These are phyloP conservation scores for Fallopia convolvulus DNA, from an alignment of 148 eudicot genomes.

Conservation along the genomic window DNA sequence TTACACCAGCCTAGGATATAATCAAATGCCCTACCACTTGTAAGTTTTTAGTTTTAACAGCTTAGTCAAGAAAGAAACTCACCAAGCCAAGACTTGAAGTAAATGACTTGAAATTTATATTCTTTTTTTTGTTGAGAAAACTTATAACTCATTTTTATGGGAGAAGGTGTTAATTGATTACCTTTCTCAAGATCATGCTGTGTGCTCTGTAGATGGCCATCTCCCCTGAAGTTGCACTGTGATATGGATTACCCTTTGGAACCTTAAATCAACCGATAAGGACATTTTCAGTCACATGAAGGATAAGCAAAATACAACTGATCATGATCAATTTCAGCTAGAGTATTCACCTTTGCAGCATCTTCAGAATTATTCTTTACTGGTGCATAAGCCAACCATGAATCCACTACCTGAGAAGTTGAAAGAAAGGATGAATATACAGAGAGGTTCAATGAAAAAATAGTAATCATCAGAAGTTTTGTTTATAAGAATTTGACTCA, in stretches of 20 bases:
- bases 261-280: slow-evolving; percentile 33
- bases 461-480: neutral
- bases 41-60: neutral
- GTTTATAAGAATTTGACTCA: slow-evolving; percentile 21
- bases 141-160: too few species aligned
- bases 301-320: neutral
- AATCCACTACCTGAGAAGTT: slow-evolving; percentile 60
- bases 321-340: neutral
- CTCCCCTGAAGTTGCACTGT: slow-evolving; percentile 99
- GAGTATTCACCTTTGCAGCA: slow-evolving; percentile 75
- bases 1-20: slow-evolving; percentile 57
- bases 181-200: slow-evolving; percentile 78
- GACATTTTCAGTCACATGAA: neutral
- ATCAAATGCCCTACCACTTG: neutral
- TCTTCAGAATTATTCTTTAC: slow-evolving; percentile 98
- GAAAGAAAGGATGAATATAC: neutral
- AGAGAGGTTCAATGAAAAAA: neutral
- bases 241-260: slow-evolving; percentile 96
- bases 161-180: slow-evolving; percentile 9
- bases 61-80: neutral
- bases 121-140: too few species aligned
- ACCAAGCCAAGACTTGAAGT: too few species aligned
- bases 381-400: slow-evolving; percentile 99
- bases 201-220: slow-evolving; percentile 77
- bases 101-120: too few species aligned